phyloP scores from a whole-genome alignment of 2,329 filamentous ascomycete species.

The Onygenales sp. region DNA sequence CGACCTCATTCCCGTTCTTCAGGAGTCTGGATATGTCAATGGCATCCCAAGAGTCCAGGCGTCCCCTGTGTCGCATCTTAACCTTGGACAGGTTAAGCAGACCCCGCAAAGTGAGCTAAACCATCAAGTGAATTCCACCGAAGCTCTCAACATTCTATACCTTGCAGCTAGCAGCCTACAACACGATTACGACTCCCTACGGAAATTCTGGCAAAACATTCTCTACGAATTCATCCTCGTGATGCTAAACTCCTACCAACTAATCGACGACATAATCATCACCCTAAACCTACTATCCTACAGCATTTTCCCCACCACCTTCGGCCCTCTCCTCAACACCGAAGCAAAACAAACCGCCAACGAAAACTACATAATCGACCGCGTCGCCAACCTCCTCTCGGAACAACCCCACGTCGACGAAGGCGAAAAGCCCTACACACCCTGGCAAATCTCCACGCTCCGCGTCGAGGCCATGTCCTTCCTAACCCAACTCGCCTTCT shows the following conservation, averaged over 20 bases:
- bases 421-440: constrained; percentile 29
- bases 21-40: constrained; percentile 44
- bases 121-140: constrained; percentile 43
- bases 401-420: constrained; percentile 41
- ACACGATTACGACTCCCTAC: constrained; percentile 30
- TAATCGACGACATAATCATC: constrained; percentile 45
- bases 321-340: constrained; percentile 43
- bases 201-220: constrained; percentile 48
- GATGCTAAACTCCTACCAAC: constrained; percentile 49
- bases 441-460: constrained; percentile 29
- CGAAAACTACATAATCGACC: constrained; percentile 44
- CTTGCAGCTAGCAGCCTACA: constrained; percentile 41
- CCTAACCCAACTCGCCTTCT: constrained; percentile 33
- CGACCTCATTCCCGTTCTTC: constrained; percentile 30
- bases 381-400: constrained; percentile 48
- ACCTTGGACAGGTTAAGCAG: constrained; percentile 27
- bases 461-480: constrained; percentile 36
- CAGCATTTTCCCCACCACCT: constrained; percentile 43
- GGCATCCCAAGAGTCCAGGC: constrained; percentile 42
- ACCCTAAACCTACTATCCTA: constrained; percentile 47
- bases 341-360: constrained; percentile 30
- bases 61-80: constrained; percentile 33
- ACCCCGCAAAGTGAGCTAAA: constrained; percentile 35
- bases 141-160: constrained; percentile 46
- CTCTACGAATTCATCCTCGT: constrained; percentile 49